Conservation (phyloP, 257 asterid genomes). For the Schizonepeta tenuifolia region DNA sequence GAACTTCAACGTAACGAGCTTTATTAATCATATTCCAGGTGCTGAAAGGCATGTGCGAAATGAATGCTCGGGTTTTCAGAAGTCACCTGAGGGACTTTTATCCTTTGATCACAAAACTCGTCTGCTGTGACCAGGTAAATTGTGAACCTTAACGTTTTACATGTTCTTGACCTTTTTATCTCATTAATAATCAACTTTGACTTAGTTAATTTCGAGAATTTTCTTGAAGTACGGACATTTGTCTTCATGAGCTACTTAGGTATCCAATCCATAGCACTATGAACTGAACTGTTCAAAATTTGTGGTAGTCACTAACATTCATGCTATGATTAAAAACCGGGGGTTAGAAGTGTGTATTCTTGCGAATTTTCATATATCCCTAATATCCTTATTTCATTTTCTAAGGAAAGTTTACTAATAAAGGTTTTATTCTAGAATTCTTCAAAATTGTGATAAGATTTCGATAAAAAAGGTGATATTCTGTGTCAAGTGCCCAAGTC, state of each 20-base stretch:
- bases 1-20: constrained; percentile 21
- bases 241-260: background rate
- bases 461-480: background rate
- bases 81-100: constrained; percentile 85
- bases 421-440: background rate
- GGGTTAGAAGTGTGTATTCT: background rate
- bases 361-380: background rate
- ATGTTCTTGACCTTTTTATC: background rate
- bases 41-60: constrained; percentile 79
- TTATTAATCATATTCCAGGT: constrained; percentile 62
- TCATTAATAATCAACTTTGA: background rate
- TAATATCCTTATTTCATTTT: background rate
- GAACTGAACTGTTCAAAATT: background rate
- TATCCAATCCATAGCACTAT: background rate
- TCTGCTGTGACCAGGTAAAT: constrained; percentile 95
- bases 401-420: no score
- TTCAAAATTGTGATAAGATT: background rate
- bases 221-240: background rate
- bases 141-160: constrained; percentile 21
- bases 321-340: background rate
- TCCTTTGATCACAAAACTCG: constrained; percentile 90
- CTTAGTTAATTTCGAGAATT: background rate
- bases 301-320: background rate
- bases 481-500: background rate
- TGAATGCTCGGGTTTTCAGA: constrained; percentile 78